Evolutionary conservation across 1,139 yeast species (phyloP), one percentile per base, ranked within the genome.

Genomic region (Debaryomyces fabryi): DNA sequence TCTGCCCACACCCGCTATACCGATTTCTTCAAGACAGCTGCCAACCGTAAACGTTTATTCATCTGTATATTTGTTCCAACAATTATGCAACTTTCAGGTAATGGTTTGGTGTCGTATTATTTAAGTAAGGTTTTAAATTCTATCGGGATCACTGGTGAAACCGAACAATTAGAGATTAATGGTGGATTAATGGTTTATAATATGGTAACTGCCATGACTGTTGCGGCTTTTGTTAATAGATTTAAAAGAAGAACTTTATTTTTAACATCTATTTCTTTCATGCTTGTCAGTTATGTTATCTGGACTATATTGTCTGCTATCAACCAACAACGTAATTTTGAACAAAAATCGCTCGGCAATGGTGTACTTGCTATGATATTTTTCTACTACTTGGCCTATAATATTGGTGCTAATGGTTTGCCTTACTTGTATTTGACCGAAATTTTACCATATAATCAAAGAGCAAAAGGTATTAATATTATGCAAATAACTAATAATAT

Each of bases 101-200:
- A 78, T 52, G 82, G 81, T 46, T 67, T 79, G 46, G 79, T 79
- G 20, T 74, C 82, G 0, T 79, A 78, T 64, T 79, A 79, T 59
- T 64, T 80, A 53, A 71, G 70, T 46, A 69, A 69, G 52, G 82
- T 79, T 23, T 68, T 79, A 57, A 62, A 69, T 50, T 71, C 81
- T 9, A 76, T 79, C 56, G 83, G 83, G 48, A 74, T 78, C 53
- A 78, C 78, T 29, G 68, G 67, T 6, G 62, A 72, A 10, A 59
- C 63, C n/a, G 63, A 61, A 52, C 82, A 79, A 61, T 68, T 79
- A 50, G 60, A 74, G 48, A 76, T 78, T 52, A 79, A 79, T 56
- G 82, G 76, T 30, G 65, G 69, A 44, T 64, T 76, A 53, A 74
- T 70, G 72, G 64, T 73, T 45, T 74, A 70, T 54, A 75, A 74